Conservation (phyloP, 2,329 filamentous ascomycete species). For the Alternaria hordeiaustralica region DNA sequence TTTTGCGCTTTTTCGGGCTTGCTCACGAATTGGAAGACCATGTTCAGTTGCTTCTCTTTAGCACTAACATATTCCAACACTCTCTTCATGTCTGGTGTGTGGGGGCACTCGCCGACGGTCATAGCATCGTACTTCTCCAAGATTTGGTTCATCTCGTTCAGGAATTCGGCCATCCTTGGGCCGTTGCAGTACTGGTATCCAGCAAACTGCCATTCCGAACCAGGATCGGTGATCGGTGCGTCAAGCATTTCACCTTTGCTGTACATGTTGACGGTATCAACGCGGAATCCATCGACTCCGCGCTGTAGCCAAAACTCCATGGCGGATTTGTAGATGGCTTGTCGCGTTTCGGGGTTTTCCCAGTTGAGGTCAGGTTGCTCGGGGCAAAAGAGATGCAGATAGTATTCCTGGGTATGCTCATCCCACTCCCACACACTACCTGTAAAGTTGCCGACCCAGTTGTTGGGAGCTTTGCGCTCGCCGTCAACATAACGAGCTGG, state of each 20-base stretch:
- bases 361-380: constrained; percentile 88
- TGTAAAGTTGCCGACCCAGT: constrained; percentile 72
- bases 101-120: constrained; percentile 73
- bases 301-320: constrained; percentile 82
- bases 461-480: constrained; percentile 73
- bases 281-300: constrained; percentile 62
- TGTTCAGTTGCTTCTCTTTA: constrained; percentile 66
- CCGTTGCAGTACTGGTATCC: constrained; percentile 69
- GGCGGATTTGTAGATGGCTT: constrained; percentile 70
- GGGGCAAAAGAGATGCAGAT: constrained; percentile 75
- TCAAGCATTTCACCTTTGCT: constrained; percentile 44
- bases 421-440: constrained; percentile 74
- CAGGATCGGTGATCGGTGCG: constrained; percentile 41
- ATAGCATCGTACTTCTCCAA: constrained; percentile 68
- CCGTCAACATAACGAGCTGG: constrained; percentile 59
- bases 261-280: constrained; percentile 49
- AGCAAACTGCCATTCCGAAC: constrained; percentile 43
- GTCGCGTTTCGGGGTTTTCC: constrained; percentile 72
- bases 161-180: constrained; percentile 71
- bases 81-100: constrained; percentile 64
- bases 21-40: constrained; percentile 66
- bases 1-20: too few species aligned
- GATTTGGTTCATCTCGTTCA: constrained; percentile 68
- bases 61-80: constrained; percentile 68
- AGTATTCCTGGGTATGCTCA: constrained; percentile 73